Evolutionary conservation across 345 rosid genomes (phyloP).

Genomic region (Leavenworthia alabamica): DNA sequence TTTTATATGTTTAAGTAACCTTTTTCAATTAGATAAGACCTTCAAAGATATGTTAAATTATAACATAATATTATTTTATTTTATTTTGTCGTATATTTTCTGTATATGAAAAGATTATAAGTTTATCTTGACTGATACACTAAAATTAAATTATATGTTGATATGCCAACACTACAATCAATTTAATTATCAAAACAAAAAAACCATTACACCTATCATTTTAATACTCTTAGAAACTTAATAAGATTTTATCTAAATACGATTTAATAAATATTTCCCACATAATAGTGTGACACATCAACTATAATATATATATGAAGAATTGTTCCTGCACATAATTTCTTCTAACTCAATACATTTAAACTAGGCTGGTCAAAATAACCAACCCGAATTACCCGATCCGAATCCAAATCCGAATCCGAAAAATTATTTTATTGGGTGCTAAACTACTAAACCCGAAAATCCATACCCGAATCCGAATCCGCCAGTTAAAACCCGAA

Average conservation of each 20-base stretch:
- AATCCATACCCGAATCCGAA: no score
- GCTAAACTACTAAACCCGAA: no score
- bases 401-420: no score
- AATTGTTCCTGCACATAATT: background rate
- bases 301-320: background rate
- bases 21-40: background rate
- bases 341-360: background rate
- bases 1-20: no score
- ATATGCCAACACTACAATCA: background rate
- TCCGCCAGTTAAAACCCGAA: no score
- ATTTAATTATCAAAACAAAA: background rate
- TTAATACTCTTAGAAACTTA: background rate
- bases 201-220: background rate
- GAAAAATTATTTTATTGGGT: no score
- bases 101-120: background rate
- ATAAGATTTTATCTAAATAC: background rate
- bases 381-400: no score
- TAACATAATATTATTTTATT: no score
- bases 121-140: background rate
- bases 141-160: background rate
- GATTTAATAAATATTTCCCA: background rate
- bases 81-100: background rate
- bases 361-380: no score
- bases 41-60: background rate
- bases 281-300: background rate